Base-by-base conservation (phyloP, 768 basidiomycete genomes). In the Scleroderma citrinum region DNA sequence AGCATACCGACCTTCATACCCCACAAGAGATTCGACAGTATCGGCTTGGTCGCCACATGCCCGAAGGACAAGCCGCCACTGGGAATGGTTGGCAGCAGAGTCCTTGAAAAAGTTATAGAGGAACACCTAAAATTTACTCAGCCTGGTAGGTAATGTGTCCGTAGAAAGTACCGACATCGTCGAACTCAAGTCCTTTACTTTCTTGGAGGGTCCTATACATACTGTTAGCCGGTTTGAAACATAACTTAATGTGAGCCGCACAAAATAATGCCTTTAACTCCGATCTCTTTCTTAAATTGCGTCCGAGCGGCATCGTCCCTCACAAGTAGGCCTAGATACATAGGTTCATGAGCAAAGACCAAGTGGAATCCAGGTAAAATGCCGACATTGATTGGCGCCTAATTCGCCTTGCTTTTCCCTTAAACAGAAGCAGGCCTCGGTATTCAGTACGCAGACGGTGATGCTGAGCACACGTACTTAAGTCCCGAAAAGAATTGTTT, bases 31-130 rank as follows among this genome's bases (percentile, higher is more conserved):
- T 0, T n/a, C n/a, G n/a, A 80, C 49, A 3, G 46, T 7, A 55
- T 39, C 23, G 48, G 44, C 17, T 51, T 41, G 12, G 62, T 59
- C 32, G 67, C n/a, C 59, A 0, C 72, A 45, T 1, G 61, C 68
- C 44, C 77, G 76, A 4, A 82, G 57, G 3, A 85, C 65, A 1
- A 83, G 69, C 7, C 80, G 69, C 85, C 85, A 87, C 42, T 80
- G 80, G 0, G 76, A 62, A 3, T 59, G 48, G 30, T 73, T 73
- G 2, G 76, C 64, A 0, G 59, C 53, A 0, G 87, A 88, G 53
- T 85, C 82, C 23, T 78, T 73, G 55, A 88, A 89, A 63, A 87
- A 87, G 52, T 89, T 81, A 56, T 82, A 87, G 10, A 89, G 57
- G 5, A 89, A 69, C 4, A 89, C 85, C 85, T 87, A 48, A 0